Percentiles rank a stretch among this genome's conserved stretches.
phyloP scores from a whole-genome alignment of 495 filamentous ascomycete species.

The Sordaria brevicollis region DNA sequence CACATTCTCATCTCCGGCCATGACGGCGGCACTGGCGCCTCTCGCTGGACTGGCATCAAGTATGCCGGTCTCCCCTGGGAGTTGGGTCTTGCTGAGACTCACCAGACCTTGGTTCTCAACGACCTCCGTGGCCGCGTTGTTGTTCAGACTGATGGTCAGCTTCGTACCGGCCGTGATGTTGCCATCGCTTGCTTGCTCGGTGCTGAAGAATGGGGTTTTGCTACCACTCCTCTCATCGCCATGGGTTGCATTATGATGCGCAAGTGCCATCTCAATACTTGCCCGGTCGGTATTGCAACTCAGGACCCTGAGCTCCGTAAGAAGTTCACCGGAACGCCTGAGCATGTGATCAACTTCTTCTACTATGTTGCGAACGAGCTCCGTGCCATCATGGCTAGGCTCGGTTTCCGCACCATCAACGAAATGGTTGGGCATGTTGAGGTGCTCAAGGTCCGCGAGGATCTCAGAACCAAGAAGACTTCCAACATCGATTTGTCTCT shows the following conservation, averaged over 20 bases:
- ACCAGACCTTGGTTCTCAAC: constrained; percentile 97
- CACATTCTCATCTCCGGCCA: constrained; percentile 98
- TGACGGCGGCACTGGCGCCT: constrained; percentile 96
- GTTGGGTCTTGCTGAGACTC: constrained; percentile 93
- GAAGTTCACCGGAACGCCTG: constrained; percentile 90
- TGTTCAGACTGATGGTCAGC: constrained; percentile 95
- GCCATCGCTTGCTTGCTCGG: constrained; percentile 94
- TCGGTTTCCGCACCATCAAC: constrained; percentile 91
- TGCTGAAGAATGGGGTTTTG: constrained; percentile 97
- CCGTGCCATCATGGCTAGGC: constrained; percentile 94
- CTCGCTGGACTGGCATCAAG: constrained; percentile 99
- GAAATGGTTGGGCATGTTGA: constrained; percentile 98
- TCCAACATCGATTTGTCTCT: constrained; percentile 90
- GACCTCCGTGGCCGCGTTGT: constrained; percentile 94
- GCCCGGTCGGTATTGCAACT: constrained; percentile 93
- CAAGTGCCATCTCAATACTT: constrained; percentile 71
- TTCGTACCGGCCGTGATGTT: constrained; percentile 89
- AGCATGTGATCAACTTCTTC: constrained; percentile 99
- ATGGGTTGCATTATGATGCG: constrained; percentile 98
- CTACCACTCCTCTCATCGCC: constrained; percentile 92
- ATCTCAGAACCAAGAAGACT: constrained; percentile 81
- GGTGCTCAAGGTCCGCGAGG: constrained; percentile 76
- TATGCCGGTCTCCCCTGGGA: constrained; percentile 99
- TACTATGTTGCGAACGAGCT: constrained; percentile 98
- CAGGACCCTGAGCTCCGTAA: constrained; percentile 91